A percentile compares a stretch with the other conserved stretches of the same genome.
phyloP scores from a whole-genome alignment of 1,284 basidiomycete species.

The Microbotryum silenes-acaulis region DNA sequence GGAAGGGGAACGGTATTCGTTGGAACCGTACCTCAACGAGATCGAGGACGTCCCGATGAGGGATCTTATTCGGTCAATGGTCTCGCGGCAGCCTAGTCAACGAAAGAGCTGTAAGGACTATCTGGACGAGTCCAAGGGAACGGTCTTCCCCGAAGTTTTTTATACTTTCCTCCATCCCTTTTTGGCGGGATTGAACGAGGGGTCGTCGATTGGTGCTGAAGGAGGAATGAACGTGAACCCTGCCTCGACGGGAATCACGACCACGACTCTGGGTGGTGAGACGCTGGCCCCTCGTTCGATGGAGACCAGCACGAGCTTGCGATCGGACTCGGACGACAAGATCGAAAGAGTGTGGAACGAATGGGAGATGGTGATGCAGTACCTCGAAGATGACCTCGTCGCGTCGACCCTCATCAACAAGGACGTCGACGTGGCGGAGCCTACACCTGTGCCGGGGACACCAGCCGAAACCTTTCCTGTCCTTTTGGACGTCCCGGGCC shows the following conservation, averaged over 20 bases:
- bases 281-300: too few relatives aligned
- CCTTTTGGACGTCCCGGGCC: slow-evolving; percentile 56
- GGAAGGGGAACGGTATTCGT: slow-evolving; percentile 54
- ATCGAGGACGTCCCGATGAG: slow-evolving; percentile 75
- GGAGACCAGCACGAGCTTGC: slow-evolving; percentile 38
- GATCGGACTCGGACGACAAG: slow-evolving; percentile 67
- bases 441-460: too few relatives aligned
- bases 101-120: slow-evolving; percentile 77
- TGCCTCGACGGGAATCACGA: too few relatives aligned
- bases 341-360: slow-evolving; percentile 72
- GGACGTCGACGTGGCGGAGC: not conserved
- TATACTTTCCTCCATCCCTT: slow-evolving; percentile 92
- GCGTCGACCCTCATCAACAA: not conserved
- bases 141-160: slow-evolving; percentile 82
- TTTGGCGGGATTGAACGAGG: slow-evolving; percentile 56
- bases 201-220: not conserved
- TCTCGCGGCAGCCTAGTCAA: slow-evolving; percentile 63
- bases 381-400: slow-evolving; percentile 50
- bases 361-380: slow-evolving; percentile 66
- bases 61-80: slow-evolving; percentile 80
- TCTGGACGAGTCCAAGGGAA: slow-evolving; percentile 66
- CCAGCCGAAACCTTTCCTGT: slow-evolving; percentile 52
- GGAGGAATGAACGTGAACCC: not conserved
- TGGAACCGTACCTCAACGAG: slow-evolving; percentile 63
- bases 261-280: too few relatives aligned